These are phyloP conservation scores for Ceratobasidium sp. DNA, from an alignment of 1,284 basidiomycete genomes.

Conservation along the genomic window DNA sequence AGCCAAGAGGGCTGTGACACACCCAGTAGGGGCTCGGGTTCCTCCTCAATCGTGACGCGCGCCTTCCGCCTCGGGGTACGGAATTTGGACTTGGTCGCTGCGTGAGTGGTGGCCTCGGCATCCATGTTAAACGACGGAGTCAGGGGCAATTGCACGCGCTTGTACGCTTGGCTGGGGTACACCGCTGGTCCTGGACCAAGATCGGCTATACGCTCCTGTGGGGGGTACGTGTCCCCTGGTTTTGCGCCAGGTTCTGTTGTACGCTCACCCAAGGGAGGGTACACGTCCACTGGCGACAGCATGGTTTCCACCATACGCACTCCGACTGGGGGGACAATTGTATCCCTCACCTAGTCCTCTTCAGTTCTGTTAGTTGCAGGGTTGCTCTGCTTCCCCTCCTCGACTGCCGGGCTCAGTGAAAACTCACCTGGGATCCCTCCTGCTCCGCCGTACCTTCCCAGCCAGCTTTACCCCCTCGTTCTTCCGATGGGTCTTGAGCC, in stretches of 20 bases:
- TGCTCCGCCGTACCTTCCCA: no score
- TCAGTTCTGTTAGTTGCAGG: neutral
- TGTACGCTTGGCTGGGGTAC: neutral
- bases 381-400: neutral
- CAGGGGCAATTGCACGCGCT: neutral
- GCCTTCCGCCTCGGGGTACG: no score
- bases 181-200: no score
- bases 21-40: neutral
- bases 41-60: no score
- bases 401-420: neutral
- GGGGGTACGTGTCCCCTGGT: no score
- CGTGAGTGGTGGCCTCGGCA: no score
- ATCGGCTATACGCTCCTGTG: slow-evolving; percentile 5
- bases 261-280: neutral
- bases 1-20: neutral
- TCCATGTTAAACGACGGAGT: neutral
- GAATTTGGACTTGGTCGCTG: no score
- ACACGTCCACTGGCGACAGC: neutral
- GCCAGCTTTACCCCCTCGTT: no score
- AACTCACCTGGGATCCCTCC: neutral
- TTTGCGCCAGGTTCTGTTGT: neutral
- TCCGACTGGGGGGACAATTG: neutral
- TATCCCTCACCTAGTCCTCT: neutral
- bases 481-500: no score
- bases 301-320: neutral